Evolutionary conservation across 257 asterid genomes (phyloP), one percentile per base, ranked within the genome.

Genomic region (Catharanthus roseus): DNA sequence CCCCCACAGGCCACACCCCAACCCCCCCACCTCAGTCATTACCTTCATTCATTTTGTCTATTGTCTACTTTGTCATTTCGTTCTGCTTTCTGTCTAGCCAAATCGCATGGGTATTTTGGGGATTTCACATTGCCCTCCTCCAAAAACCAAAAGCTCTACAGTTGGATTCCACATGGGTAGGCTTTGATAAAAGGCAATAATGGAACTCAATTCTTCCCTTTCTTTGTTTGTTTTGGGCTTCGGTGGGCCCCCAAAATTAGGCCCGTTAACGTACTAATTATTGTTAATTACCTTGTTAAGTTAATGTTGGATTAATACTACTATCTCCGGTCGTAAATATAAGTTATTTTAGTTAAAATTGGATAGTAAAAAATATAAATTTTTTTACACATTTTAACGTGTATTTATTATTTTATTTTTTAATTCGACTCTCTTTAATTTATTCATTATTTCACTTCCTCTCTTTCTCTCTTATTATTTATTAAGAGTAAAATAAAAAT

Each of bases 101-200:
- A 42, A 10, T 44, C 1, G 3, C 2, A 2, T 29, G 81, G 84
- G 81, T 62, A 28, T 45, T 73, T 63, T 67, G 19, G 79, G 72
- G 16, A 75, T 72, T 77, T 12, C 29, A 13, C 3, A 1, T 68
- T 71, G 26, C 73, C 77, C 79, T 42, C 65, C 63, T 42, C 19
- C 29, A 45, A 19, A 61, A 58, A 4, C 41, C 16, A 44, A 70
- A 10, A 54, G 12, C 29, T 33, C 28, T 31, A 28, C 47, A 67
- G 69, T 63, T 71, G 80, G 76, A 68, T 72, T 72, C 79, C 79
- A 75, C 75, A 79, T 75, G 83, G 69, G 56, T 64, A 69, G 79
- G 71, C n/a, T 71, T 36, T 33, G 45, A 53, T 21, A 56, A n/a
- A 66, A 54, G 68, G 77, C 38, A 38, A 69, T 23, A 72, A 67